These are phyloP conservation scores for Naganishia cerealis DNA, from an alignment of 1,284 basidiomycete species.

Conservation along the genomic window DNA sequence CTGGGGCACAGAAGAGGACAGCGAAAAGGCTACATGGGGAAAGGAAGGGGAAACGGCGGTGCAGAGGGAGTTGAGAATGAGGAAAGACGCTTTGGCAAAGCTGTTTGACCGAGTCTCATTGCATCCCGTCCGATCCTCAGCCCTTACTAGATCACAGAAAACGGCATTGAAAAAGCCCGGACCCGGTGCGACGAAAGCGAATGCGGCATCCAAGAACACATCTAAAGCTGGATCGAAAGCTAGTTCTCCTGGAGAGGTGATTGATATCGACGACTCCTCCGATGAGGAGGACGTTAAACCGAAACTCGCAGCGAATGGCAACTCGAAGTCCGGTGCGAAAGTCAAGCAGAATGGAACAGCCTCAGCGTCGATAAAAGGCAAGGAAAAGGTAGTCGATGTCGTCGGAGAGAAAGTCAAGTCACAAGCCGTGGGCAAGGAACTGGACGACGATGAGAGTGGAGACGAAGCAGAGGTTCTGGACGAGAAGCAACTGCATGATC, in stretches of 20 bases:
- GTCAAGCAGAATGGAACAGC: conserved; percentile 36
- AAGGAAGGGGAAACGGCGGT: conserved; percentile 52
- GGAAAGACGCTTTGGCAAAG: conserved; percentile 50
- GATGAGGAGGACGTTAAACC: conserved; percentile 8
- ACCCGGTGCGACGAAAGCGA: conserved; percentile 34
- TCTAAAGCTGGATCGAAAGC: conserved; percentile 19
- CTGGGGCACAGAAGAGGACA: conserved; percentile 50
- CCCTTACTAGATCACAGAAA: conserved; percentile 49
- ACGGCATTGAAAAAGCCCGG: conserved; percentile 40
- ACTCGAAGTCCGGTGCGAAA: conserved; percentile 40
- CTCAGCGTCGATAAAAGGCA: background rate
- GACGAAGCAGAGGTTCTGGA: conserved; percentile 67
- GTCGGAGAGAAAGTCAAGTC: conserved; percentile 6
- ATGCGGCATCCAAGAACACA: background rate
- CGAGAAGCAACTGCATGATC: conserved; percentile 62
- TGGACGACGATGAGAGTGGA: conserved; percentile 59
- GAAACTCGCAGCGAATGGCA: conserved; percentile 31
- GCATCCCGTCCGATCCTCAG: conserved; percentile 49
- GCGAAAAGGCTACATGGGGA: conserved; percentile 41
- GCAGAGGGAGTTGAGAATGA: conserved; percentile 51
- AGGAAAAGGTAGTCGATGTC: conserved; percentile 8
- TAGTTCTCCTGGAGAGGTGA: conserved; percentile 20
- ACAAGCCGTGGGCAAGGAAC: conserved; percentile 51
- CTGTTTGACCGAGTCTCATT: conserved; percentile 52
- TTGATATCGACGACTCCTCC: conserved; percentile 28